These are phyloP conservation scores for Fusarium domesticum DNA, from an alignment of 2,329 filamentous ascomycete genomes.

Conservation along the genomic window DNA sequence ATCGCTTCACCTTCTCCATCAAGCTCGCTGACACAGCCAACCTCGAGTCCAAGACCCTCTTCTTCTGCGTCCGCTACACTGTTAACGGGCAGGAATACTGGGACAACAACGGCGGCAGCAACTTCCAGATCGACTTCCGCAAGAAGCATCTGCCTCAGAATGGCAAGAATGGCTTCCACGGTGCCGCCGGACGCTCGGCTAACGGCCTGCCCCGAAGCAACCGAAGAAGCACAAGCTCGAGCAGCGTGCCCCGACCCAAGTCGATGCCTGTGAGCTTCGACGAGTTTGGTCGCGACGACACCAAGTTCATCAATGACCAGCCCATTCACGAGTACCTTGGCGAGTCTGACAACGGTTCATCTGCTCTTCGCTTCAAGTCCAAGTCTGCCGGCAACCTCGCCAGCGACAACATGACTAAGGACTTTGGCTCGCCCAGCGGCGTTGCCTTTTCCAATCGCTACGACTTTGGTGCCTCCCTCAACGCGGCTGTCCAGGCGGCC, in stretches of 20 bases:
- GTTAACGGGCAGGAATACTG: conserved; percentile 84
- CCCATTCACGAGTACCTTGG: conserved; percentile 61
- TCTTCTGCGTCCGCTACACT: conserved; percentile 85
- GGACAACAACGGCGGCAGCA: conserved; percentile 86
- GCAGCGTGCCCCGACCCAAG: conserved; percentile 45
- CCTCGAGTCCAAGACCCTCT: conserved; percentile 87
- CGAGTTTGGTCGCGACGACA: conserved; percentile 63
- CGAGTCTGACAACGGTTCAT: conserved; percentile 54
- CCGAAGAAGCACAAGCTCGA: conserved; percentile 44
- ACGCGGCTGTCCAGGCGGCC: conserved; percentile 73
- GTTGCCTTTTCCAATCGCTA: conserved; percentile 90
- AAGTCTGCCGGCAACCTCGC: conserved; percentile 62
- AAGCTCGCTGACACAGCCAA: conserved; percentile 88
- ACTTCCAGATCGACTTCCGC: conserved; percentile 92
- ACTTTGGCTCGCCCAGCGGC: conserved; percentile 55
- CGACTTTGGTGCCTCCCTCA: conserved; percentile 90
- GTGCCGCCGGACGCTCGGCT: conserved; percentile 48
- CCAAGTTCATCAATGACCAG: conserved; percentile 57
- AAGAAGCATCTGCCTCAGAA: conserved; percentile 69
- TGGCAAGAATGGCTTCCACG: conserved; percentile 53
- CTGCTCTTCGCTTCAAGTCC: conserved; percentile 67
- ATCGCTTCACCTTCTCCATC: conserved; percentile 92
- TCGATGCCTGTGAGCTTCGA: conserved; percentile 61
- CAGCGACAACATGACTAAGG: conserved; percentile 56
- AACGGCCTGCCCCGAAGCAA: conserved; percentile 66